phyloP scores from a whole-genome alignment of 768 basidiomycete species.

The Zangia roseola region DNA sequence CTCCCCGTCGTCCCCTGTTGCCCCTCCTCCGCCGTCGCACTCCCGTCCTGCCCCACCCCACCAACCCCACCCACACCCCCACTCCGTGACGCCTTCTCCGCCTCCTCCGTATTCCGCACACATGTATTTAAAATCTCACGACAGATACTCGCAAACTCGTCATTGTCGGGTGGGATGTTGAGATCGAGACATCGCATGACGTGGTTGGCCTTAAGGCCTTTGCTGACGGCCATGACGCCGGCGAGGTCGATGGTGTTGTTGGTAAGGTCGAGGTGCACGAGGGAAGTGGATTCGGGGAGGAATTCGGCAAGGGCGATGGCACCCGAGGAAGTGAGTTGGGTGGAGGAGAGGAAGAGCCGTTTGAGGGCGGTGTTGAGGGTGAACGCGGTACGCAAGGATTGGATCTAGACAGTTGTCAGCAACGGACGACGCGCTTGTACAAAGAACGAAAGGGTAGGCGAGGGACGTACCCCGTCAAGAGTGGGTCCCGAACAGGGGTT shows the following conservation, averaged over 20 bases:
- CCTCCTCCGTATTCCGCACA: conserved; percentile 91
- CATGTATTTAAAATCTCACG: conserved; percentile 89
- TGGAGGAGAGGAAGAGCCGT: conserved; percentile 87
- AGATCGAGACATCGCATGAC: conserved; percentile 91
- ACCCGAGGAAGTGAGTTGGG: conserved; percentile 73
- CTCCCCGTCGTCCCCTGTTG: conserved; percentile 30
- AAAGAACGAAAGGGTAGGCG: neutral
- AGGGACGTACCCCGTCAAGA: conserved; percentile 77
- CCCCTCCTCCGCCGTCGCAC: conserved; percentile 13
- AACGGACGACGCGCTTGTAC: neutral
- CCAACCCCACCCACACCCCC: conserved; percentile 1
- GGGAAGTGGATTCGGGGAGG: conserved; percentile 82
- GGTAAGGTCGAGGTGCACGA: conserved; percentile 91
- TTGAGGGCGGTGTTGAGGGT: conserved; percentile 90
- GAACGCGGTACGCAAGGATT: conserved; percentile 89
- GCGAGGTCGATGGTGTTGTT: conserved; percentile 82
- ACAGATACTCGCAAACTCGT: conserved; percentile 80
- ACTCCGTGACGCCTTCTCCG: conserved; percentile 40
- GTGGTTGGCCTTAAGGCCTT: conserved; percentile 80
- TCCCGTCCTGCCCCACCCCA: neutral
- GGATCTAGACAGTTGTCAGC: conserved; percentile 47
- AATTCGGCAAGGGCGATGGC: conserved; percentile 97
- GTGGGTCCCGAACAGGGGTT: conserved; percentile 92
- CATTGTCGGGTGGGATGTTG: conserved; percentile 84
- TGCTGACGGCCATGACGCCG: conserved; percentile 88